A percentile compares a stretch with the other conserved stretches of the same genome.
These are phyloP conservation scores for Lachnellula cervina DNA, from an alignment of 2,329 filamentous ascomycete species.

Conservation along the genomic window DNA sequence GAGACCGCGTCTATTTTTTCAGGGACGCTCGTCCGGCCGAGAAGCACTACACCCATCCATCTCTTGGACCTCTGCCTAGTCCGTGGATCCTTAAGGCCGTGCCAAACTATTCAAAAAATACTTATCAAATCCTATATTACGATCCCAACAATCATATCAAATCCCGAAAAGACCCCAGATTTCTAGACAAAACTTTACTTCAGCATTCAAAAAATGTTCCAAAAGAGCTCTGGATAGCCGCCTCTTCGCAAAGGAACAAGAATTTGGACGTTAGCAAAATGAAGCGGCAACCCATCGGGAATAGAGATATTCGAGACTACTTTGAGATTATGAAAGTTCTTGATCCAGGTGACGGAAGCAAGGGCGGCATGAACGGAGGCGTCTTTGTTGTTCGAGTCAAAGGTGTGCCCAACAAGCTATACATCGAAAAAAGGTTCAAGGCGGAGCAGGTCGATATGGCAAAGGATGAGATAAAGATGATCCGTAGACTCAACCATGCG, in stretches of 20 bases:
- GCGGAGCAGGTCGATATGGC: neutral
- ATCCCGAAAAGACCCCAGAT: slow-evolving; percentile 5
- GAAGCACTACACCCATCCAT: slow-evolving; percentile 10
- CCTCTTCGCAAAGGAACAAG: neutral
- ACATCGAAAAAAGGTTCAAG: slow-evolving; percentile 20
- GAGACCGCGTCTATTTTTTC: slow-evolving; percentile 7
- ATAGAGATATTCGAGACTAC: slow-evolving; percentile 11
- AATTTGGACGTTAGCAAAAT: neutral
- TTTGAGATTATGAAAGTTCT: slow-evolving; percentile 24
- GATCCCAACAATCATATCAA: slow-evolving; percentile 6
- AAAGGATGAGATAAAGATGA: slow-evolving; percentile 20
- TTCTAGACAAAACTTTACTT: neutral
- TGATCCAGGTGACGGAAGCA: slow-evolving; percentile 17
- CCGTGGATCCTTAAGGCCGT: slow-evolving; percentile 14
- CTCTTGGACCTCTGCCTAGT: slow-evolving; percentile 14
- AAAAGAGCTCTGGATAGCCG: neutral
- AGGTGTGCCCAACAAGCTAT: slow-evolving; percentile 2
- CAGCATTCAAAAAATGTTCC: neutral
- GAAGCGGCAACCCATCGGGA: slow-evolving; percentile 4
- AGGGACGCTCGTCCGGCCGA: neutral
- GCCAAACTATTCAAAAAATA: neutral
- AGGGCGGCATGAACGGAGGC: slow-evolving; percentile 27
- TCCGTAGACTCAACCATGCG: slow-evolving; percentile 19
- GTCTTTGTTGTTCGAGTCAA: slow-evolving; percentile 10
- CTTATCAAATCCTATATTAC: slow-evolving; percentile 8